Conservation (phyloP, 257 asterid species). For the Scutellaria baicalensis region DNA sequence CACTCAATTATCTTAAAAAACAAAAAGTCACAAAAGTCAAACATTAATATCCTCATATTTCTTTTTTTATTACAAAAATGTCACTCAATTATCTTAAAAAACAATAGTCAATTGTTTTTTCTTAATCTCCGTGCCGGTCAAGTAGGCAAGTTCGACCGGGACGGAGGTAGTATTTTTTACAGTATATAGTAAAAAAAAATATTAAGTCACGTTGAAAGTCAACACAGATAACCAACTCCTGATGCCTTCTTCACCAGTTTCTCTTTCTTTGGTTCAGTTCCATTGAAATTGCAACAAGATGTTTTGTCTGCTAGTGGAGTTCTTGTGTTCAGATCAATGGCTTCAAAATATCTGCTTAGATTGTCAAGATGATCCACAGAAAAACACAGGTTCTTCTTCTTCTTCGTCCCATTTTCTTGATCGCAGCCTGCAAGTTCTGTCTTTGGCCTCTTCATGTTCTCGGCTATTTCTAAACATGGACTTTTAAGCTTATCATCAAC, state of each 20-base stretch:
- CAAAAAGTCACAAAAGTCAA: no score
- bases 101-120: no score
- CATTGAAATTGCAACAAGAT: conserved; percentile 20
- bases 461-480: conserved; percentile 1
- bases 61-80: no score
- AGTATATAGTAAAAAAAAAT: no score
- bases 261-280: conserved; percentile 16
- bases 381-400: neutral
- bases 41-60: no score
- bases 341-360: conserved; percentile 39
- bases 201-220: no score
- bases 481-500: conserved; percentile 9
- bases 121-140: no score
- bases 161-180: no score
- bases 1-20: no score
- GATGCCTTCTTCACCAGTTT: conserved; percentile 17
- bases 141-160: no score
- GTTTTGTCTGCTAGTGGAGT: conserved; percentile 51
- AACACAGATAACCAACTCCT: neutral
- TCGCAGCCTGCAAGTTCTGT: neutral
- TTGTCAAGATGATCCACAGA: conserved; percentile 23
- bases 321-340: conserved; percentile 42
- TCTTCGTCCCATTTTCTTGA: conserved; percentile 9
- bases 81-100: no score
- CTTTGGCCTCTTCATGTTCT: conserved; percentile 9